Conservation (phyloP, 257 asterid genomes). For the Solanum acaule region DNA sequence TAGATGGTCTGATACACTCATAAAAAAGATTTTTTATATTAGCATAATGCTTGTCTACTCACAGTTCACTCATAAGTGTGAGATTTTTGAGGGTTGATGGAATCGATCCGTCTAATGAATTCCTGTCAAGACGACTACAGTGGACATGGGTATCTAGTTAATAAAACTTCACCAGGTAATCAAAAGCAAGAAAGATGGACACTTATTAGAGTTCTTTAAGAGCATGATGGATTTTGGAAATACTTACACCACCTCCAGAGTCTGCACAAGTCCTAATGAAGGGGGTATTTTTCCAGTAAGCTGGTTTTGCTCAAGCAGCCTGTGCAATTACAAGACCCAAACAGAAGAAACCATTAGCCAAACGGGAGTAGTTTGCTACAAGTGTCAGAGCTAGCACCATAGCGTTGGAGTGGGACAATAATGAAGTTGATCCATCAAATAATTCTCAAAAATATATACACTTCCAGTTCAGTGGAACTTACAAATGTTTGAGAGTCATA, state of each 20-base stretch:
- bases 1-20: not conserved
- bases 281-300: constrained; percentile 15
- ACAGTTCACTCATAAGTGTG: not conserved
- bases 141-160: not conserved
- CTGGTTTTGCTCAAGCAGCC: constrained; percentile 12
- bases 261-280: constrained; percentile 12
- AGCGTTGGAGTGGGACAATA: not conserved
- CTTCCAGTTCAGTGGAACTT: constrained; percentile 21
- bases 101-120: constrained; percentile 13
- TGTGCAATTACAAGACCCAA: not conserved
- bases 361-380: not conserved
- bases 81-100: constrained; percentile 6
- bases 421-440: not conserved
- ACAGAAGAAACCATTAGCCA: not conserved
- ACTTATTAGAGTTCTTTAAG: not conserved
- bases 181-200: not conserved
- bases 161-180: not conserved
- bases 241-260: constrained; percentile 24
- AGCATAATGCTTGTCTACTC: not conserved
- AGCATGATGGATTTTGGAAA: not conserved
- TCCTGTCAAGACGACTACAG: constrained; percentile 18
- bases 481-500: constrained; percentile 68
- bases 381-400: not conserved
- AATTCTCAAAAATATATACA: not conserved
- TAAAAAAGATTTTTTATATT: not conserved